Evolutionary conservation across 495 filamentous ascomycete species (phyloP).

Genomic region (Hypoxylon perforatum): DNA sequence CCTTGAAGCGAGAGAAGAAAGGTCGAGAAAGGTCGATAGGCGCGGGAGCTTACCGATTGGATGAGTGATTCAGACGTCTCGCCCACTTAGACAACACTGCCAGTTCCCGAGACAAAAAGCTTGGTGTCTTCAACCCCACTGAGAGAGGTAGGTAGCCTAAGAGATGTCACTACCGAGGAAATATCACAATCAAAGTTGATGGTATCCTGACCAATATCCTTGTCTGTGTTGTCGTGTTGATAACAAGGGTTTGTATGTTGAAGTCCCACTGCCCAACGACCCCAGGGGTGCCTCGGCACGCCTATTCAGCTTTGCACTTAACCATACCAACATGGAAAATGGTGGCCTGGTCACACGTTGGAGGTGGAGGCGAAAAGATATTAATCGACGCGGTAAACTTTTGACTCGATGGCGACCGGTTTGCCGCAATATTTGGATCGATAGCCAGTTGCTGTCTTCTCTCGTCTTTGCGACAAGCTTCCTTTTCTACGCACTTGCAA

Average conservation of each 20-base stretch:
- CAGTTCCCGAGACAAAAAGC: conserved; percentile 44
- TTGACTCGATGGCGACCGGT: conserved; percentile 20
- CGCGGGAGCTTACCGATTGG: conserved; percentile 39
- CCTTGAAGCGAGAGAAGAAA: conserved; percentile 18
- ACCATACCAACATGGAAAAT: conserved; percentile 27
- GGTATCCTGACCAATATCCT: conserved; percentile 28
- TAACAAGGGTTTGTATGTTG: conserved; percentile 7
- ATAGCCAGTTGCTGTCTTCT: conserved; percentile 13
- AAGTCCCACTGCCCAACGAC: conserved; percentile 22
- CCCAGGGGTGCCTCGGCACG: conserved; percentile 25
- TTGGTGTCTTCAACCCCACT: conserved; percentile 34
- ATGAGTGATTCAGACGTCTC: conserved; percentile 29
- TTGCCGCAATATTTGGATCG: conserved; percentile 22
- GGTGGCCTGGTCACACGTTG: conserved; percentile 20
- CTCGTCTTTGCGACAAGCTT: conserved; percentile 15
- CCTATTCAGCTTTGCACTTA: conserved; percentile 9
- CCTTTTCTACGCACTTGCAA: conserved; percentile 11
- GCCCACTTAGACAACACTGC: conserved; percentile 19
- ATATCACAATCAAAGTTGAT: conserved; percentile 23
- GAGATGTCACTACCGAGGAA: conserved; percentile 12
- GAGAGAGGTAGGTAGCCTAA: conserved; percentile 9
- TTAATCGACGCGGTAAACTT: conserved; percentile 6
- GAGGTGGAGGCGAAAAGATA: conserved; percentile 17
- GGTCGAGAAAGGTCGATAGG: conserved; percentile 15
- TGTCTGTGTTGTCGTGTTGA: conserved; percentile 27